Evolutionary conservation across 2,329 filamentous ascomycete species (phyloP), one percentile per base, ranked within the genome.

Genomic region (Xylaria hypoxylon): DNA sequence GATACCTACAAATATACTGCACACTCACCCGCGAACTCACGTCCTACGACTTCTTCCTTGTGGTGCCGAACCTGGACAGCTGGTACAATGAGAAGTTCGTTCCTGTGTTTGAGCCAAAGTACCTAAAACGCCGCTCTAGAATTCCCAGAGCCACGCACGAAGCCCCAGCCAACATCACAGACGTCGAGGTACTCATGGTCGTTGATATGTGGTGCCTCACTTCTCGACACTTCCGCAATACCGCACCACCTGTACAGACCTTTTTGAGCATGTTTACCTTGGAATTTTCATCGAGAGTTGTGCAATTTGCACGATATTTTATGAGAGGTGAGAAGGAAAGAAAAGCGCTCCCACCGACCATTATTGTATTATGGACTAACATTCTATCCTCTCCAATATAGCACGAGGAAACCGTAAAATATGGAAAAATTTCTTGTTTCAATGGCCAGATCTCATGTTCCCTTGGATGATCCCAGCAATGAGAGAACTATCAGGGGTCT

Each of bases 301-400:
- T 11, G n/a, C 11, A 31, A 11, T 52, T 61, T 4, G 35, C 40
- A n/a, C 26, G 15, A 11, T 33, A 26, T 33, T 53, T 13, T 35
- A n/a, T 61, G n/a, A n/a, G 28, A 61, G 33, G 58, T 61, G 45
- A 17, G n/a, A n/a, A 48, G 15, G 7, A 8, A 33, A 22, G 2
- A 2, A 47, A 35, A 33, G 10, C 1, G 1, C 8, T 15, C 11
- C 19, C 22, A 15, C 4, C 22, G 1, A 13, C 5, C 3, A 24
- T 11, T 11, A 3, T 24, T 1, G 22, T 24, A 24, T 5, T 13
- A 3, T 24, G 11, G 10, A 8, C 44, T 47, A 4, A 47, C 13
- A 47, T 24, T 15, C 10, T 42, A n/a, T 33, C 7, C 31, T 33
- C 31, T 7, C 31, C 2, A 33, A 6, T 33, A 33, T 33, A 33